These are phyloP conservation scores for Termitomyces sp. DNA, from an alignment of 768 basidiomycete genomes.

Conservation along the genomic window DNA sequence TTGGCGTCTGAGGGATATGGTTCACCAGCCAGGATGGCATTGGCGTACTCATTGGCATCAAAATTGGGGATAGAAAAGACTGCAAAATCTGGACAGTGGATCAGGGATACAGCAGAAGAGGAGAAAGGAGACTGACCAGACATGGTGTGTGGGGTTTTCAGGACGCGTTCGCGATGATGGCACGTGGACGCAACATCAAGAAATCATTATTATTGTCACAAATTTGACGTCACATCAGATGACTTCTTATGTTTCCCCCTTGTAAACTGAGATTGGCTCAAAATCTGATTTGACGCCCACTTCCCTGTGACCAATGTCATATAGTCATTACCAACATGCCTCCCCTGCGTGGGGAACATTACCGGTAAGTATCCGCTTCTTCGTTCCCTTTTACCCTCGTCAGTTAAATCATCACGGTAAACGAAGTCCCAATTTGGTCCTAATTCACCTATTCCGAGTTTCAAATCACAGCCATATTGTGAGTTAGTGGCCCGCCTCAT, in stretches of 20 bases:
- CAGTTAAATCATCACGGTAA: slow-evolving; percentile 1
- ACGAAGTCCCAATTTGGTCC: slow-evolving; percentile 36
- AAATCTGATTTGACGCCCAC: slow-evolving; percentile 7
- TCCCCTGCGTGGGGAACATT: slow-evolving; percentile 46
- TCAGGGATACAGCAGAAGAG: not conserved
- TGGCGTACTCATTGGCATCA: slow-evolving; percentile 87
- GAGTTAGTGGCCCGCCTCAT: slow-evolving; percentile 15
- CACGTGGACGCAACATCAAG: not conserved
- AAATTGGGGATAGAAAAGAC: slow-evolving; percentile 73
- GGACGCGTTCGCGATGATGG: slow-evolving; percentile 7
- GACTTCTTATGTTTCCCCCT: not conserved
- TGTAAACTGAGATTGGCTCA: not conserved
- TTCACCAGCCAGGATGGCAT: slow-evolving; percentile 82
- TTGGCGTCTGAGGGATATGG: slow-evolving; percentile 49
- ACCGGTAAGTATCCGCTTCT: slow-evolving; percentile 19
- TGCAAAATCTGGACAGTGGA: slow-evolving; percentile 50
- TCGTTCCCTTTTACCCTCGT: slow-evolving; percentile 3
- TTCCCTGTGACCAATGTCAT: slow-evolving; percentile 29
- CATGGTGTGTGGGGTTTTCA: slow-evolving; percentile 2
- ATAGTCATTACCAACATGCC: slow-evolving; percentile 36
- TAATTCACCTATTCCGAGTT: slow-evolving; percentile 27
- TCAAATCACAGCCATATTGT: slow-evolving; percentile 52
- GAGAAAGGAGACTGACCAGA: slow-evolving; percentile 5
- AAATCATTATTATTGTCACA: not conserved
- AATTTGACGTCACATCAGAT: slow-evolving; percentile 9